Evolutionary conservation across 2,329 filamentous ascomycete genomes (phyloP), one percentile per base, ranked within the genome.

Genomic region (Pestalotiopsis sp.): DNA sequence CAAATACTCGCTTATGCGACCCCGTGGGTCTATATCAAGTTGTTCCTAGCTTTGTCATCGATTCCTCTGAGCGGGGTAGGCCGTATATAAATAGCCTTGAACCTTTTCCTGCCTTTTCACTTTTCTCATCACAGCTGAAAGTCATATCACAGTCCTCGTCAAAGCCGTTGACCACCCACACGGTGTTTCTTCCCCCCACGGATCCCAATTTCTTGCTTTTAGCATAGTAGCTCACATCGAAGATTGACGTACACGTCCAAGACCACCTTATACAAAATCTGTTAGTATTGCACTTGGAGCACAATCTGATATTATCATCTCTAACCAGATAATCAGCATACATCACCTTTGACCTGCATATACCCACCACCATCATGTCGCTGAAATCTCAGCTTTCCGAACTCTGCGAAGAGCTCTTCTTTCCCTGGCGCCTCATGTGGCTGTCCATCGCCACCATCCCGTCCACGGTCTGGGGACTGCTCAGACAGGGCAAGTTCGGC

Each of bases 391-490:
- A 56, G 7, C 4, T 68, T 7, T 38, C 4, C 27, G 52, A 56
- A 9, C 36, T 63, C 14, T 25, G 41, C 17, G 59, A 38, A 52
- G 31, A n/a, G n/a, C 39, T 69, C 31, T 4, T 61, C 52, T 39
- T 65, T 36, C 68, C 68, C 2, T 64, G 61, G 61, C 11, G 17
- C 36, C 39, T 64, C 61, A 27, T 64, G 61, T 36, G 38, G 14
- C 20, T 64, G n/a, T 64, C 61, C 36, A 20, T 20, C 9, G 45
- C 36, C 49, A 87, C 84, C 77, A 80, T 91, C 17, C 87, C 88
- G 0, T 68, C 73, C 27, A 89, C 89, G 0, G 75, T 91, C 63
- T 41, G 79, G 45, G 70, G 76, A 13, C 80, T 90, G 41, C 14
- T 86, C 60, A 72, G 73, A 38, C 71, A 75, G 9, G 70, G 75